These are phyloP conservation scores for Mortierella sp. DNA, from an alignment of 371 early-diverging fungal species.

Conservation along the genomic window DNA sequence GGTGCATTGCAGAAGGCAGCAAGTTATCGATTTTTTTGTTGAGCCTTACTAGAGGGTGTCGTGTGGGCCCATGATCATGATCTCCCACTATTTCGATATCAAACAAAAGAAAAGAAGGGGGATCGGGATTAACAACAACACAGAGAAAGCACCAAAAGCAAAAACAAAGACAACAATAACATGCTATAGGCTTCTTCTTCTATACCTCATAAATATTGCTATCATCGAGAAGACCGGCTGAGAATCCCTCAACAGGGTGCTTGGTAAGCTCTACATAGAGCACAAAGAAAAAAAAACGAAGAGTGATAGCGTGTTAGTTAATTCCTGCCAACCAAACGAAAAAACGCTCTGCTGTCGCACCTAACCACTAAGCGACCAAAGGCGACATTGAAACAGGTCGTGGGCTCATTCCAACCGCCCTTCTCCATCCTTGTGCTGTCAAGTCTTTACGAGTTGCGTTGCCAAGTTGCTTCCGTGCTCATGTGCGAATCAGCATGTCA, in stretches of 20 bases:
- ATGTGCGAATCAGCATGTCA: not conserved
- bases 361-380: not conserved
- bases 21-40: not conserved
- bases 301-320: not conserved
- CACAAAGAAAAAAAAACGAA: not conserved
- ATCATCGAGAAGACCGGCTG: slow-evolving; percentile 81
- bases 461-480: not conserved
- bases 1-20: not conserved
- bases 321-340: not conserved
- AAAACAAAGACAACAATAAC: slow-evolving; percentile 16
- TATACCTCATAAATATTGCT: slow-evolving; percentile 80
- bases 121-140: not conserved
- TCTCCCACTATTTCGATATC: slow-evolving; percentile 76
- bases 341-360: not conserved
- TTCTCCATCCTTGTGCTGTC: not conserved
- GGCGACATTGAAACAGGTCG: not conserved
- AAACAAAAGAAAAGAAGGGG: not conserved
- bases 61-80: slow-evolving; percentile 91
- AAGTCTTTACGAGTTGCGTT: not conserved
- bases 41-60: slow-evolving; percentile 87
- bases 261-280: slow-evolving; percentile 69
- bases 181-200: not conserved
- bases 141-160: not conserved
- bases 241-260: slow-evolving; percentile 86
- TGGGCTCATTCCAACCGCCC: not conserved